phyloP scores from a whole-genome alignment of 192 early-diverging fungal genomes.

The Coemansia sp. region DNA sequence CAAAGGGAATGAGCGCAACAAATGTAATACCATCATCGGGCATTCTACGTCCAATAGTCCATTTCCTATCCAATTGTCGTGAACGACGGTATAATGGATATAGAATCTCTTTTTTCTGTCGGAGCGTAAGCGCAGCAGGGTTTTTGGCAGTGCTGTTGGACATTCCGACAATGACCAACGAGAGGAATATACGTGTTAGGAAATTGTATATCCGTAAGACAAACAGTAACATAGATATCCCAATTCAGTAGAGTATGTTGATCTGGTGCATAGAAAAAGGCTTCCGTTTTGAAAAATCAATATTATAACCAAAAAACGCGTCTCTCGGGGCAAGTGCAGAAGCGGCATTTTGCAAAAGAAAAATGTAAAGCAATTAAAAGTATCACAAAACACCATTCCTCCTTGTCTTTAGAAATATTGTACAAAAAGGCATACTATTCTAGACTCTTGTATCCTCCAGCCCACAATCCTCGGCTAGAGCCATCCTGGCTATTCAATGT shows the following conservation, averaged over 20 bases:
- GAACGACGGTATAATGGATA: conserved; percentile 28
- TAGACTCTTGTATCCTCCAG: neutral
- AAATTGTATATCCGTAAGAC: neutral
- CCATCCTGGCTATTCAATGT: too few species aligned
- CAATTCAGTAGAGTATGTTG: too few species aligned
- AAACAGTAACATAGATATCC: neutral
- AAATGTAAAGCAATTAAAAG: too few species aligned
- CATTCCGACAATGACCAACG: neutral
- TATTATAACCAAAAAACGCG: too few species aligned
- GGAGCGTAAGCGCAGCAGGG: neutral
- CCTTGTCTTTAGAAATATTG: neutral
- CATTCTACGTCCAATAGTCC: conserved; percentile 25
- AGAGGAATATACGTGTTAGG: neutral
- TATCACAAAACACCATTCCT: neutral
- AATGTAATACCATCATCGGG: conserved; percentile 34
- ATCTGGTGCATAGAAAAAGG: too few species aligned
- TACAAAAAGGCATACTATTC: neutral
- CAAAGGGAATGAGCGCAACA: conserved; percentile 30
- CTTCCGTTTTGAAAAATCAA: too few species aligned
- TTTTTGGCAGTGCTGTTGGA: neutral
- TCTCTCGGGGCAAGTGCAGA: too few species aligned
- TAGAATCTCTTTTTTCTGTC: conserved; percentile 32
- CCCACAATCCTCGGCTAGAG: too few species aligned
- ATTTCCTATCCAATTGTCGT: conserved; percentile 39
- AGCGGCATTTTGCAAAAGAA: too few species aligned